Conservation (phyloP, 257 asterid genomes). For the Nicotiana tomentosiformis region DNA sequence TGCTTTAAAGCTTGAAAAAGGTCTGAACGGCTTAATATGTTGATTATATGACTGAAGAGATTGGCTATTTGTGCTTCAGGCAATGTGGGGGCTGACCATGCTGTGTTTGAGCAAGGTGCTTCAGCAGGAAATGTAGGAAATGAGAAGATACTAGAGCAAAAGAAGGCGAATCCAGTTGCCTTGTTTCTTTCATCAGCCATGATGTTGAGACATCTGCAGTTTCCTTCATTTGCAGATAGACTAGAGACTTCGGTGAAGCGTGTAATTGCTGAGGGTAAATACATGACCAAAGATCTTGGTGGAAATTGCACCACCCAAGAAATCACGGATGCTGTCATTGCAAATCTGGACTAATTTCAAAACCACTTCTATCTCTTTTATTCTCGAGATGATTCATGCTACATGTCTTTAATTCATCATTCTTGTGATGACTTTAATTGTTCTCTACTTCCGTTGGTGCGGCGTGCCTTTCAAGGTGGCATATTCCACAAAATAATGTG, state of each 20-base stretch:
- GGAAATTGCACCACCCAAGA: slow-evolving; percentile 83
- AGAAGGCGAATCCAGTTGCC: slow-evolving; percentile 91
- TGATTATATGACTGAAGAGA: neutral
- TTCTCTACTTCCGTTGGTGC: neutral
- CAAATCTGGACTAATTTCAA: slow-evolving; percentile 42
- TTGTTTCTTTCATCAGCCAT: slow-evolving; percentile 87
- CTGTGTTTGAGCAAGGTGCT: slow-evolving; percentile 96
- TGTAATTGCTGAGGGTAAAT: slow-evolving; percentile 62
- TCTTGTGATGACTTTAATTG: neutral
- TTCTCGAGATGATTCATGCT: neutral
- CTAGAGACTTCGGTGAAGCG: slow-evolving; percentile 80
- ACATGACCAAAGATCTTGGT: slow-evolving; percentile 83
- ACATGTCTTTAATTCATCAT: neutral
- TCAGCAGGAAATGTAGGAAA: slow-evolving; percentile 96
- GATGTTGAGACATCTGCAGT: slow-evolving; percentile 97
- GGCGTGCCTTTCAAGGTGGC: neutral
- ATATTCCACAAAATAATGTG: neutral
- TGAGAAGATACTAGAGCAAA: slow-evolving; percentile 49
- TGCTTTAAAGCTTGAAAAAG: neutral
- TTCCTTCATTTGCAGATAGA: slow-evolving; percentile 93
- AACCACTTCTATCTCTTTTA: neutral
- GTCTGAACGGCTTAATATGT: neutral
- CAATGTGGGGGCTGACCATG: slow-evolving; percentile 91
- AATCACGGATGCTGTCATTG: slow-evolving; percentile 85
- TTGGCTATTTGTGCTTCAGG: slow-evolving; percentile 33